phyloP scores from a whole-genome alignment of 768 basidiomycete species.

The Nevesoporus exiguus region DNA sequence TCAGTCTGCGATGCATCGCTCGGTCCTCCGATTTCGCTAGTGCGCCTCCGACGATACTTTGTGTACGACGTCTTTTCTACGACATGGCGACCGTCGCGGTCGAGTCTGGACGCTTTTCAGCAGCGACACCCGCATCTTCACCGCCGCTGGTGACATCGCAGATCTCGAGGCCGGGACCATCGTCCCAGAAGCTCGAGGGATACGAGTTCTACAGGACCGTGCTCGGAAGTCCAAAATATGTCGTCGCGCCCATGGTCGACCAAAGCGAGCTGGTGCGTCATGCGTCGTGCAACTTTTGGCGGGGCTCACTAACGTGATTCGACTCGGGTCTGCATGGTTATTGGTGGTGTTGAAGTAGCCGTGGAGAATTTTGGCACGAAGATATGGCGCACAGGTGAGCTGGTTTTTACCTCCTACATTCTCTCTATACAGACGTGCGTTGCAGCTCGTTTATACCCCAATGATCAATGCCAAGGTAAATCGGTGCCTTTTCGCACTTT shows the following conservation, averaged over 20 bases:
- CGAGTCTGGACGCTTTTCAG: background rate
- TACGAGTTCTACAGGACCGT: constrained; percentile 82
- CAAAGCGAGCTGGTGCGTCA: constrained; percentile 87
- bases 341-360: constrained; percentile 52
- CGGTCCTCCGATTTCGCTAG: background rate
- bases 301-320: background rate
- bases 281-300: background rate
- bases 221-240: constrained; percentile 79
- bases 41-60: background rate
- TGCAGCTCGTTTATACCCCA: constrained; percentile 86
- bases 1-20: constrained; percentile 6
- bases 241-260: constrained; percentile 99
- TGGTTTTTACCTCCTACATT: background rate
- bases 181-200: constrained; percentile 51
- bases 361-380: constrained; percentile 80
- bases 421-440: background rate
- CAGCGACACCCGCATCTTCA: background rate
- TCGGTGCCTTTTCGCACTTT: background rate
- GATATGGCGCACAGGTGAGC: constrained; percentile 74
- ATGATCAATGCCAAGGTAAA: constrained; percentile 94
- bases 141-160: background rate
- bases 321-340: background rate
- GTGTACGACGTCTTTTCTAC: constrained; percentile 1
- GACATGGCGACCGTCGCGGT: constrained; percentile 4
- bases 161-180: background rate